Percentiles rank a stretch among this genome's conserved stretches.
phyloP scores from a whole-genome alignment of 2,329 filamentous ascomycete genomes.

The Penicillium sp. region DNA sequence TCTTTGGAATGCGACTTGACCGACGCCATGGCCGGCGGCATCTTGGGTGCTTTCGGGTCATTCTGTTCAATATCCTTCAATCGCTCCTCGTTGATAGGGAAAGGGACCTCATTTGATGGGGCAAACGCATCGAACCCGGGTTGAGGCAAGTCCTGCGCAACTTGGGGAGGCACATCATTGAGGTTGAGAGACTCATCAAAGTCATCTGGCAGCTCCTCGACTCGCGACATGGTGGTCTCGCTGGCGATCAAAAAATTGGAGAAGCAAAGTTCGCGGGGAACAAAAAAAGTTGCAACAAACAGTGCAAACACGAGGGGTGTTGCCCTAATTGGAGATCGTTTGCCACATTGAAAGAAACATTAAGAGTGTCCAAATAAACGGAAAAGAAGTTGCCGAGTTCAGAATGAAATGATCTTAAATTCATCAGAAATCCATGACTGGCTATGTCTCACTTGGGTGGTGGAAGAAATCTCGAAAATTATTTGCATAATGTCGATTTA shows the following conservation, averaged over 20 bases:
- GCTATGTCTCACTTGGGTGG: too few species aligned
- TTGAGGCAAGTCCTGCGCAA: conserved; percentile 14
- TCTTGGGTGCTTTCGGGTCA: conserved; percentile 36
- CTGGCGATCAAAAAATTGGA: not conserved
- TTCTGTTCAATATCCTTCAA: conserved; percentile 26
- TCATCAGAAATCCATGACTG: too few species aligned
- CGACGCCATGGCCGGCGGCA: conserved; percentile 56
- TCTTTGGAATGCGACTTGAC: conserved; percentile 53
- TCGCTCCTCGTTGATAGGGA: conserved; percentile 37
- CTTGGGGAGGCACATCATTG: conserved; percentile 30
- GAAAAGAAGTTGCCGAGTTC: too few species aligned
- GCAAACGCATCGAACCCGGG: conserved; percentile 19
- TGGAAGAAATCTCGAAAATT: too few species aligned
- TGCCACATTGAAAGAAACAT: too few species aligned
- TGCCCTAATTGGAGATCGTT: too few species aligned
- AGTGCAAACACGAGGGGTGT: conserved; percentile 27
- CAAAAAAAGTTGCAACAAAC: conserved; percentile 22
- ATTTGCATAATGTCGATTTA: too few species aligned
- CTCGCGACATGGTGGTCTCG: conserved; percentile 49
- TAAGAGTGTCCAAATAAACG: too few species aligned
- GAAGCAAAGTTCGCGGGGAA: conserved; percentile 11
- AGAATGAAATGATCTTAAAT: too few species aligned
- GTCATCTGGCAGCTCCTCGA: conserved; percentile 49
- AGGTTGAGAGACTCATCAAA: conserved; percentile 45
- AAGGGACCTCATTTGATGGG: conserved; percentile 31